A percentile compares a stretch with the other conserved stretches of the same genome.
These are phyloP conservation scores for Azolla pinnata DNA, from an alignment of 75 land plant species.

Conservation along the genomic window DNA sequence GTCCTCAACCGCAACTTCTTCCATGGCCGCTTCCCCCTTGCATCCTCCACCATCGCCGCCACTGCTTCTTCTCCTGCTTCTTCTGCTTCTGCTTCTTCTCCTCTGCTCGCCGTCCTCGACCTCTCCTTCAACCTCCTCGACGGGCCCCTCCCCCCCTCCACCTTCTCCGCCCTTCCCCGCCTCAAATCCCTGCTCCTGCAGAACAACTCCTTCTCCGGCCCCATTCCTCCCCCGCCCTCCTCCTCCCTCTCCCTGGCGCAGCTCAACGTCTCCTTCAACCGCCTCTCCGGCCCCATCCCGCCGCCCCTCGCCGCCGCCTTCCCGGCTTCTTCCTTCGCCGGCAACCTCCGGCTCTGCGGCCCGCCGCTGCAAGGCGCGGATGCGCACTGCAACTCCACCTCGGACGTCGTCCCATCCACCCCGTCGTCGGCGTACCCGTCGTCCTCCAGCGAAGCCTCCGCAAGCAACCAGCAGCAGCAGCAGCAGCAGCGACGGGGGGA, in stretches of 20 bases:
- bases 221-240: slow-evolving; percentile 21
- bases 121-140: slow-evolving; percentile 48
- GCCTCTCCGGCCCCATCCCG: slow-evolving; percentile 38
- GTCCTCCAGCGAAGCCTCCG: background rate
- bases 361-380: slow-evolving; percentile 19
- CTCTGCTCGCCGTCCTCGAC: too few species aligned
- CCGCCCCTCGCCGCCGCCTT: slow-evolving; percentile 16
- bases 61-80: too few species aligned
- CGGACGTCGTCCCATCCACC: slow-evolving; percentile 32
- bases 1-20: slow-evolving; percentile 53
- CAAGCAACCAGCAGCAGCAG: slow-evolving; percentile 11
- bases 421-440: slow-evolving; percentile 12
- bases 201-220: slow-evolving; percentile 48
- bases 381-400: slow-evolving; percentile 16
- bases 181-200: slow-evolving; percentile 44
- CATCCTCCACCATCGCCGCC: too few species aligned
- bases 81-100: too few species aligned
- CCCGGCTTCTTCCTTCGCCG: slow-evolving; percentile 32
- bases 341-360: slow-evolving; percentile 50
- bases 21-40: slow-evolving; percentile 44
- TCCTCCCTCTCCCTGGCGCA: slow-evolving; percentile 15
- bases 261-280: slow-evolving; percentile 49
- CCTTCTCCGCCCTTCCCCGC: slow-evolving; percentile 27
- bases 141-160: slow-evolving; percentile 41
- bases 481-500: background rate